phyloP scores from a whole-genome alignment of 352 stramenopile genomes.

The Phytopythium mirpurense region DNA sequence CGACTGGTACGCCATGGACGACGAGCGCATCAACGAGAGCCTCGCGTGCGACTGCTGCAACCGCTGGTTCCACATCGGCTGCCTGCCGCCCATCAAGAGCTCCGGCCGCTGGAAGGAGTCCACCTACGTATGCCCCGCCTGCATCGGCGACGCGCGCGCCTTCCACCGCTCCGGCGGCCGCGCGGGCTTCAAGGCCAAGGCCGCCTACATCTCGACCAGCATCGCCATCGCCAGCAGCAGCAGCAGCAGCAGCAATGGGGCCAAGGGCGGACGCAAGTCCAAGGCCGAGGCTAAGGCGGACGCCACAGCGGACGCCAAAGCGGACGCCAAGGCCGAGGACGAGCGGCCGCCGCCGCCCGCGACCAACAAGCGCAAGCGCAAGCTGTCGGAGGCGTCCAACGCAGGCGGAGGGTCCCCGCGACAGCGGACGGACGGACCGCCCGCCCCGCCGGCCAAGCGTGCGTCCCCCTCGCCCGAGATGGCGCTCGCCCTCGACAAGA shows the following conservation, averaged over 20 bases:
- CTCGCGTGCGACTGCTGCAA: conserved; percentile 88
- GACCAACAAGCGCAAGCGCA: conserved; percentile 34
- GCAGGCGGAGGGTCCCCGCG: conserved; percentile 11
- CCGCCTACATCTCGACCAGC: conserved; percentile 26
- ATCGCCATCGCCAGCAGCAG: conserved; percentile 20
- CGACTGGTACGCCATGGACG: conserved; percentile 87
- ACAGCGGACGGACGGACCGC: conserved; percentile 10
- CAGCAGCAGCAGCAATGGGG: conserved; percentile 8
- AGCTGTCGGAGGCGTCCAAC: conserved; percentile 23
- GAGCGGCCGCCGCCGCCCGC: background rate
- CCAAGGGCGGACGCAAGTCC: conserved; percentile 22
- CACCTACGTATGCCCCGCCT: conserved; percentile 79
- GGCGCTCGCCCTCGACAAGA: background rate
- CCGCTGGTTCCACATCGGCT: conserved; percentile 86
- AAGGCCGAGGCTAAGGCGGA: conserved; percentile 12
- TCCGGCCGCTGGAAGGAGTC: conserved; percentile 80
- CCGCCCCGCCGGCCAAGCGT: background rate
- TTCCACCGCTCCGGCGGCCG: conserved; percentile 69
- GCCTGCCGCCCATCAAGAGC: conserved; percentile 80
- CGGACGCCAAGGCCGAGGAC: no score
- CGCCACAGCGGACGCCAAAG: conserved; percentile 1
- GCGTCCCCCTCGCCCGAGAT: background rate
- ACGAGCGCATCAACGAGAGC: conserved; percentile 86
- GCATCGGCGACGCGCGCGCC: conserved; percentile 67
- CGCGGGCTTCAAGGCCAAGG: conserved; percentile 41